Base-by-base conservation (phyloP, 306 rosid species). In the Prunus dulcis region DNA sequence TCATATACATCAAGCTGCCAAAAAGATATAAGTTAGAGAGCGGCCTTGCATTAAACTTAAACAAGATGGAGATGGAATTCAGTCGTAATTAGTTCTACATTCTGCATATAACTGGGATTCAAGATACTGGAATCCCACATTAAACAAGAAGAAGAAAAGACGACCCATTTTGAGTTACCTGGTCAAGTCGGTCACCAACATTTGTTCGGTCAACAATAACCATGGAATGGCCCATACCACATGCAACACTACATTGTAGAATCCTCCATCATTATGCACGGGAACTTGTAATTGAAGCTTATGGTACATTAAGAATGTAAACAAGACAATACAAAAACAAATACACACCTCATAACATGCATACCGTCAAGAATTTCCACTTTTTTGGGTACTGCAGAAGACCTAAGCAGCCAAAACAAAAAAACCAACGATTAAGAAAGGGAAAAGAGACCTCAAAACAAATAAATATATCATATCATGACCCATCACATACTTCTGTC, bases 311-410 rank as follows among this genome's bases (percentile, higher is more conserved):
- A 47, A 32, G 47, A 19, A 57, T 13, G 64, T 10, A 71, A 14
- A 57, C 45, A 62, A 43, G 34, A 49, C 17, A 25, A 55, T 15
- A 28, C 11, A 32, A n/a, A 76, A 22, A 14, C 23, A 49, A 27
- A 79, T 30, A 57, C 82, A 51, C 67, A 93, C 99, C 97, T 82
- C 49, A 95, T 77, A 32, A 95, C 96, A 84, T 87, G 97, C 97
- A 92, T 87, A 53, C 97, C 93, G 83, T 95, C 99, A 49, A 95
- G 97, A 84, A 86, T 84, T 14, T 95, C 99, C 74, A 95, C 99
- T 79, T 95, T 95, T 79, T 92, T 92, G 69, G 99, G 99, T 69
- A 86, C 84, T 0, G 99, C 92, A 55, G 99, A 95, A 64, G 99
- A 92, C 89, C 99, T 95, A 76, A 73, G 63, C 50, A 57, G 14